A percentile compares a stretch with the other conserved stretches of the same genome.
These are phyloP conservation scores for Aschersonia sp. DNA, from an alignment of 2,329 filamentous ascomycete genomes.

Conservation along the genomic window DNA sequence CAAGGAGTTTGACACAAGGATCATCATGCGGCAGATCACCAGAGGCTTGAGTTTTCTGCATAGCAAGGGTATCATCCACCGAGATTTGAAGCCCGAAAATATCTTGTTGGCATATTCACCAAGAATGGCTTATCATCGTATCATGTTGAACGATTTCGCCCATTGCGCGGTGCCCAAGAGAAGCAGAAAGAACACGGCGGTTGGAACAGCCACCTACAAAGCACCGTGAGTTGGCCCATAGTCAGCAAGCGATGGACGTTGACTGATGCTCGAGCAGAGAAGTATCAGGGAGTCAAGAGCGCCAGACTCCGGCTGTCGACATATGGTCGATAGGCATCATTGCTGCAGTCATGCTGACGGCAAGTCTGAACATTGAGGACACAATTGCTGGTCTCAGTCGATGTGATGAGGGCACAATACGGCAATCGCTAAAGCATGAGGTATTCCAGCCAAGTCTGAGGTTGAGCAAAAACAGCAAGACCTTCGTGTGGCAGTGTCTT, in stretches of 20 bases:
- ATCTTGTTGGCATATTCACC: constrained; percentile 33
- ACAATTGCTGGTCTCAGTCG: constrained; percentile 12
- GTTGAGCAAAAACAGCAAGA: constrained; percentile 12
- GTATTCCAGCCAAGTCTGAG: constrained; percentile 6
- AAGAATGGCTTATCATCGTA: constrained; percentile 23
- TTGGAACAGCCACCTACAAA: constrained; percentile 32
- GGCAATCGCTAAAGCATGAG: constrained; percentile 5
- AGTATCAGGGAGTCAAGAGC: constrained; percentile 9
- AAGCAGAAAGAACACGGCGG: constrained; percentile 26
- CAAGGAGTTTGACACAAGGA: constrained; percentile 24
- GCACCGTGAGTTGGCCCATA: constrained; percentile 28
- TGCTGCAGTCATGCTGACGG: constrained; percentile 20
- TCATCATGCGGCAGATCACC: constrained; percentile 33
- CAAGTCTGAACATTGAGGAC: constrained; percentile 5
- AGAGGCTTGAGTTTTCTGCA: constrained; percentile 33
- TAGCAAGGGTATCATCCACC: constrained; percentile 32
- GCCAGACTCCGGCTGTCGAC: constrained; percentile 26
- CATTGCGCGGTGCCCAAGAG: constrained; percentile 26
- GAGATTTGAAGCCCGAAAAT: constrained; percentile 41
- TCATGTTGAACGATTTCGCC: constrained; percentile 39
- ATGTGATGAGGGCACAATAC: constrained; percentile 13
- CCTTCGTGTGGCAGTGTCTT: constrained; percentile 18
- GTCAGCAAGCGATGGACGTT: background rate
- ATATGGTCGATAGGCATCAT: constrained; percentile 39
- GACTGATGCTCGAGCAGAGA: constrained; percentile 20